These are phyloP conservation scores for Aspergillus ibericus DNA, from an alignment of 2,329 filamentous ascomycete species.

Conservation along the genomic window DNA sequence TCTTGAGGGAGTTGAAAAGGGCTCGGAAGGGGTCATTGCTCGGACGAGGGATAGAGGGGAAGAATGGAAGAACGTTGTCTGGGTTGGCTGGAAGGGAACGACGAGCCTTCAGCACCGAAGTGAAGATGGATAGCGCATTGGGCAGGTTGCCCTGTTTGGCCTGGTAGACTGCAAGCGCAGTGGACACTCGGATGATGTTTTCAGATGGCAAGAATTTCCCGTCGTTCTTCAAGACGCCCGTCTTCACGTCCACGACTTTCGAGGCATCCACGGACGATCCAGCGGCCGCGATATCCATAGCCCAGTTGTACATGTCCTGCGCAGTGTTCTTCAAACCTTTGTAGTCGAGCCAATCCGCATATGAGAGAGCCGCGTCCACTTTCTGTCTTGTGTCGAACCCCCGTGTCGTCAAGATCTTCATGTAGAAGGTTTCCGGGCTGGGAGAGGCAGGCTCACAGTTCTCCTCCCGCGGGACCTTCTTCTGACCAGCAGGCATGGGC, in stretches of 20 bases:
- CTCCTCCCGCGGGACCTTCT: constrained; percentile 67
- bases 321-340: constrained; percentile 67
- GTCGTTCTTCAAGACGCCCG: constrained; percentile 63
- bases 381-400: constrained; percentile 79
- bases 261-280: constrained; percentile 49
- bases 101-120: constrained; percentile 79
- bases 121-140: constrained; percentile 75
- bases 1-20: constrained; percentile 42
- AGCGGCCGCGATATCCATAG: constrained; percentile 69
- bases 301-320: constrained; percentile 71
- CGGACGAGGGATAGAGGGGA: constrained; percentile 22
- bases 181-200: constrained; percentile 75
- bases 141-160: constrained; percentile 68
- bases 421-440: constrained; percentile 73
- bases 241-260: constrained; percentile 60
- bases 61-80: constrained; percentile 25
- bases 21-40: constrained; percentile 30
- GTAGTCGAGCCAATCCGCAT: constrained; percentile 81
- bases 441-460: constrained; percentile 71
- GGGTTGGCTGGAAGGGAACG: constrained; percentile 55
- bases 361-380: constrained; percentile 77
- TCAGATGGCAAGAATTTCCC: constrained; percentile 58
- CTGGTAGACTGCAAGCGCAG: constrained; percentile 74
- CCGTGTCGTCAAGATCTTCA: constrained; percentile 74
- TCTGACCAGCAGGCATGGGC: constrained; percentile 66